A percentile compares a stretch with the other conserved stretches of the same genome.
phyloP scores from a whole-genome alignment of 345 rosid species.

The Camelina neglecta region DNA sequence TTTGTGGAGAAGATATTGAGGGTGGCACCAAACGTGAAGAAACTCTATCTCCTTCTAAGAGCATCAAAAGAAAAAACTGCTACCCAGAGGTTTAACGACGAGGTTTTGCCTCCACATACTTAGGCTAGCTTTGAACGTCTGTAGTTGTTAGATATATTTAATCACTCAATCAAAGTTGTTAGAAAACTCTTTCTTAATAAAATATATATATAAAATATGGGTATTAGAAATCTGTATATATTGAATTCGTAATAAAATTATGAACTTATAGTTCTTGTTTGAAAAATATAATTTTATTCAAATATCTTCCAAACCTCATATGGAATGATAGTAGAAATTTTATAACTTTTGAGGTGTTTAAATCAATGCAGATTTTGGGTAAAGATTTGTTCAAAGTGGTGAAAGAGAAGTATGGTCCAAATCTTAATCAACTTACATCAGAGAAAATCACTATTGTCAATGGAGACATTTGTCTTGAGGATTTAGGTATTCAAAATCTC shows the following conservation, averaged over 20 bases:
- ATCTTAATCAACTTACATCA: slow-evolving; percentile 14
- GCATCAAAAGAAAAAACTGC: slow-evolving; percentile 70
- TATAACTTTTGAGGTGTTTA: background rate
- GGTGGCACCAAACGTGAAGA: slow-evolving; percentile 84
- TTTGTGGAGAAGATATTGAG: slow-evolving; percentile 80
- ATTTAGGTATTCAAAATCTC: slow-evolving; percentile 38
- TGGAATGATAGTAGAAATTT: background rate
- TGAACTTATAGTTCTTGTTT: no score
- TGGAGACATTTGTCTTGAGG: slow-evolving; percentile 38
- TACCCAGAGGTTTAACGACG: slow-evolving; percentile 63
- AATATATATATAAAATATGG: no score
- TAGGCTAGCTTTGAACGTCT: background rate
- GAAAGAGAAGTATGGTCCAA: slow-evolving; percentile 40
- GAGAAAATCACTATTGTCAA: slow-evolving; percentile 32
- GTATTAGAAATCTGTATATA: no score
- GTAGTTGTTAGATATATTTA: background rate
- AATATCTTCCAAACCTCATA: no score
- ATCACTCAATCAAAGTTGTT: background rate
- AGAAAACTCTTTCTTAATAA: background rate
- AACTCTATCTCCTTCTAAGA: slow-evolving; percentile 73
- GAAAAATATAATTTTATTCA: no score
- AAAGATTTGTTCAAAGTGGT: slow-evolving; percentile 41
- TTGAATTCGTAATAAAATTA: no score
- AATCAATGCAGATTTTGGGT: slow-evolving; percentile 28
- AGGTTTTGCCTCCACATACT: slow-evolving; percentile 49